Base-by-base conservation (phyloP, 371 early-diverging fungal genomes). In the Mucor sp. region DNA sequence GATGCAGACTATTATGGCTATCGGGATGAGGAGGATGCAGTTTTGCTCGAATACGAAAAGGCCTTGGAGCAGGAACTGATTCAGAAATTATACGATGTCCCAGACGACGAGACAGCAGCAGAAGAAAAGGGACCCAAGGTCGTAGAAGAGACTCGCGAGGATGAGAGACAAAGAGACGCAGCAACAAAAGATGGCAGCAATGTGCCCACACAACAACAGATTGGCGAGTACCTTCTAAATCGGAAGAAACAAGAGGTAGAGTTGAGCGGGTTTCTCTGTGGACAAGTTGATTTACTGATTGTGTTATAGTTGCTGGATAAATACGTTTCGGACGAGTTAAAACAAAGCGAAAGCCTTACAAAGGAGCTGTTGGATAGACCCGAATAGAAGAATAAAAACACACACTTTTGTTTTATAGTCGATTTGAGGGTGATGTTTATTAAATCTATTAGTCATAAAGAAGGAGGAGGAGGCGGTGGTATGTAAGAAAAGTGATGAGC, bases 1-100 rank as follows among this genome's bases (percentile, higher is more conserved):
- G 97, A 97, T 72, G 95, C 97, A 1, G 95, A 95, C 66, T 98
- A 98, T 77, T 98, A 93, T 71, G 97, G 98, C 25, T 98, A 95
- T 72, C 85, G 94, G 30, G 97, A 97, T 74, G 97, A 97, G 76
- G 95, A 95, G 30, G 95, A 96, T 73, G 94, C 90, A 3, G 74
- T 78, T 28, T 76, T 97, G 53, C 67, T 97, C 58, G 90, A 84
- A 66, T 94, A 91, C 72, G 97, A 98, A 75, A 69, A 82, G 30
- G 84, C 84, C 32, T 76, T 78, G 47, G 88, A 89, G 60, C 62
- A 77, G 25, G 72, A 82, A 61, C 70, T 87, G 74, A 77, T 63
- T 41, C 76, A 69, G 35, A 75, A 76, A 48, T 62, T 71, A 47
- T 62, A 69, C 8, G 69, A 79, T 37, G 74, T 67, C 28, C 74